Percentiles rank a stretch among this genome's conserved stretches.
phyloP scores from a whole-genome alignment of 768 basidiomycete genomes.

The Leucogyrophana mollusca region DNA sequence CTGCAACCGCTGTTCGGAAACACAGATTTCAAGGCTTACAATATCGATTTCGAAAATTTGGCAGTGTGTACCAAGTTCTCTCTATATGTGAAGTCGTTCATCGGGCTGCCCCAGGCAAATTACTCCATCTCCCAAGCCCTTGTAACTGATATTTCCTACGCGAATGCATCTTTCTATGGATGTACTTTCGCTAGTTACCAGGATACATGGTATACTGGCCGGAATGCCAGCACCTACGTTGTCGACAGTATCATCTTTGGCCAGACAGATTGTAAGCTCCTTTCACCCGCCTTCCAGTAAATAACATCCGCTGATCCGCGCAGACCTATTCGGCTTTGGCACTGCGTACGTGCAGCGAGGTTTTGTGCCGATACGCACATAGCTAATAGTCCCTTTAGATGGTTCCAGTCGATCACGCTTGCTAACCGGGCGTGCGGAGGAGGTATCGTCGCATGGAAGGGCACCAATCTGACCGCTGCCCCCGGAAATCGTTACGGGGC shows the following conservation, averaged over 20 bases:
- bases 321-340: slow-evolving; percentile 61
- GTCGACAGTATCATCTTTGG: slow-evolving; percentile 60
- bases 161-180: slow-evolving; percentile 65
- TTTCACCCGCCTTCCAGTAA: neutral
- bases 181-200: slow-evolving; percentile 62
- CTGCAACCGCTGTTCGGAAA: slow-evolving; percentile 55
- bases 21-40: slow-evolving; percentile 61
- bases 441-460: slow-evolving; percentile 63
- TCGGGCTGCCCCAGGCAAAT: slow-evolving; percentile 37
- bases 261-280: slow-evolving; percentile 54
- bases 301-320: neutral
- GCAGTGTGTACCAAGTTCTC: slow-evolving; percentile 38
- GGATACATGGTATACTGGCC: slow-evolving; percentile 64
- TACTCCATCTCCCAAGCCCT: slow-evolving; percentile 61
- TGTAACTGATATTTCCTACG: slow-evolving; percentile 62
- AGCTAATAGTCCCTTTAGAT: slow-evolving; percentile 29
- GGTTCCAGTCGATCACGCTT: slow-evolving; percentile 55
- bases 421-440: slow-evolving; percentile 62
- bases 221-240: slow-evolving; percentile 58
- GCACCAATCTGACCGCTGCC: slow-evolving; percentile 54
- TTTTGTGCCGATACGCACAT: neutral
- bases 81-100: neutral
- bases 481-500: slow-evolving; percentile 53
- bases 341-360: slow-evolving; percentile 42
- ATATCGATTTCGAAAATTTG: slow-evolving; percentile 62